Base-by-base conservation (phyloP, 129 eudicot genomes). In the Artemisia tridentata region DNA sequence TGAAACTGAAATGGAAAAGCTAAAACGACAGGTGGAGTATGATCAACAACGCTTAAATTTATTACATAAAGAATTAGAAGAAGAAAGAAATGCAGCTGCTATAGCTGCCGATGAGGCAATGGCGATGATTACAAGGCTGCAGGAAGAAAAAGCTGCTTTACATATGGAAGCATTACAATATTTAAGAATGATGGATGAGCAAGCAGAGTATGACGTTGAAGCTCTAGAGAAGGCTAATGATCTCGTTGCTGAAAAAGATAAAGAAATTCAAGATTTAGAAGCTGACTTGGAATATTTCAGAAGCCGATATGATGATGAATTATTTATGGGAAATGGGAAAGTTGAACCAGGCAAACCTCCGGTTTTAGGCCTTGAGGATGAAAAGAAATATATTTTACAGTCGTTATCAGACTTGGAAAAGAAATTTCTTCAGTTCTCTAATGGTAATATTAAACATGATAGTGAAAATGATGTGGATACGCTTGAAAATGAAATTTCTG, bases 71-170 rank as follows among this genome's bases (percentile, higher is more conserved):
- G 98, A 92, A 67, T 62, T 92, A 21, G 98, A 92, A 72, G 96
- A 92, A 78, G 98, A 92, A 74, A 80, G 96, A 80, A 89, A 76
- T 72, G 96, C 96, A 10, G 75, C 98, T 7, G 84, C 91, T 0
- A 72, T 89, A 65, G 90, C 96, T 46, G 95, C 95, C 10, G 87
- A 87, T 65, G 86, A 92, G 65, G 92, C 98, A 18, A 89, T 92
- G 98, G 95, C 98, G 53, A 92, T 92, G 98, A 92, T 92, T 48
- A 92, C 96, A 14, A 82, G 93, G 67, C 68, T 92, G 79, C 98
- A 92, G 69, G 96, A 92, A 80, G 98, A 92, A 73, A 92, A 92
- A 65, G 89, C 98, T 2, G 77, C 89, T n/a, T 86, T 92, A 17
- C 89, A 82, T 71, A 88, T 85, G 95, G 98, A 92, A 63, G 93